A percentile compares a stretch with the other conserved stretches of the same genome.
Evolutionary conservation across 441 rosid genomes (phyloP).

Genomic region (Adansonia gregorii): DNA sequence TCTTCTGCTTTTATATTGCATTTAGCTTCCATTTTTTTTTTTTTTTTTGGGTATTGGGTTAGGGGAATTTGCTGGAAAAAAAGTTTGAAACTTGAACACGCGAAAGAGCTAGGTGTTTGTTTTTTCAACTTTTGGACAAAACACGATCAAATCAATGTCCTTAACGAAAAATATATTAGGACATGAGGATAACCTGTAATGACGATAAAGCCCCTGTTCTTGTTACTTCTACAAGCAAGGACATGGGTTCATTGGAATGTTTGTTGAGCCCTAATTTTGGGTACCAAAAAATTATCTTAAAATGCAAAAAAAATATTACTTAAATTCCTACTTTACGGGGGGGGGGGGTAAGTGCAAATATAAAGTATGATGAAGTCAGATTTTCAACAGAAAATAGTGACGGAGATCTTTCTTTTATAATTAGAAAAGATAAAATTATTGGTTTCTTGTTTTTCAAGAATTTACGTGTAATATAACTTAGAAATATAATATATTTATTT

Average conservation of each 20-base stretch:
- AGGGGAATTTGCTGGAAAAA: background rate
- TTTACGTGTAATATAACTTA: too few species aligned
- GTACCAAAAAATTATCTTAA: background rate
- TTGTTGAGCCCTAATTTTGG: slow-evolving; percentile 5
- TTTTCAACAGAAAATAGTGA: background rate
- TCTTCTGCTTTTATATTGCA: slow-evolving; percentile 20
- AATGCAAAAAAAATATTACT: background rate
- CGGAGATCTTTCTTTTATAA: background rate
- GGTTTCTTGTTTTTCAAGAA: background rate
- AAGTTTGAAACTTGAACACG: background rate
- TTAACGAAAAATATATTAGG: background rate
- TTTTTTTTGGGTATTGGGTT: background rate
- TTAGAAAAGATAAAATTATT: background rate
- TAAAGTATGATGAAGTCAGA: background rate
- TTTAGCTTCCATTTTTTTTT: background rate
- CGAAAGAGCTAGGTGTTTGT: background rate
- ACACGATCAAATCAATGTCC: background rate
- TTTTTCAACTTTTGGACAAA: background rate
- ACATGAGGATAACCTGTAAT: background rate
- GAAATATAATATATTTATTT: too few species aligned
- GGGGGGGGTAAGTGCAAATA: background rate
- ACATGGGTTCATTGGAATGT: background rate
- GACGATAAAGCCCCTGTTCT: background rate
- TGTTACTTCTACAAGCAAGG: background rate
- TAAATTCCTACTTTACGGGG: background rate